Base-by-base conservation (phyloP, 2,329 filamentous ascomycete species). In the Cladosporium sp. region DNA sequence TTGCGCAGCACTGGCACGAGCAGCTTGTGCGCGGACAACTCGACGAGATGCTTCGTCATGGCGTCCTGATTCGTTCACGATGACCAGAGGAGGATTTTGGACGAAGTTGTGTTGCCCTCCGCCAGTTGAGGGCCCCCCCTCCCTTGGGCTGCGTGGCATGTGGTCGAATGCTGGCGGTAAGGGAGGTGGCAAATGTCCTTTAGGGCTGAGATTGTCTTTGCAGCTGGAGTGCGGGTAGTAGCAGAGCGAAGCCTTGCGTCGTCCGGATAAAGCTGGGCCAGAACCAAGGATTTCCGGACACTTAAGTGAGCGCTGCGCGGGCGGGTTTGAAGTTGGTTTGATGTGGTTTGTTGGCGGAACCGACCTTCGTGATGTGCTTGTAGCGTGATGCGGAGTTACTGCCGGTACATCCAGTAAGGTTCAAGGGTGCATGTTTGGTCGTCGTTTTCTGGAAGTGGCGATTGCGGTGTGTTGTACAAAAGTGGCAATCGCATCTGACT, bases 21-120 rank as follows among this genome's bases (percentile, higher is more conserved):
- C 70, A 28, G 70, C 70, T 47, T 72, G 70, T 2, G 70, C 69
- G 34, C 70, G 65, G 12, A 72, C 70, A 34, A 71, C 66, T 15
- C 70, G 64, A 11, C 70, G 65, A 8, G 66, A 67, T 15, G 66
- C 70, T 43, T 70, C 64, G 37, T 64, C 68, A 51, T 70, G 68
- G 25, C 67, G 57, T 22, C 69, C 68, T 17, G 61, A 63, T 59
- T 70, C 67, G 22, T 68, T 69, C 25, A 72, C 69, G 42, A 72
- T 71, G 37, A 72, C 67, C 59, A 72, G 59, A 22, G 67, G 69
- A 51, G 66, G 59, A 17, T 65, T 66, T 38, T 55, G 54, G 34
- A 9, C 17, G 25, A 54, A 61, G 43, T 43, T 56, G 40, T 56
- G 43, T 42, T 56, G 58, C 9, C 59, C 55, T 8, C 37, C 45